Evolutionary conservation across 1,139 yeast genomes (phyloP), one percentile per base, ranked within the genome.

Genomic region (Zygosaccharomyces sapae): DNA sequence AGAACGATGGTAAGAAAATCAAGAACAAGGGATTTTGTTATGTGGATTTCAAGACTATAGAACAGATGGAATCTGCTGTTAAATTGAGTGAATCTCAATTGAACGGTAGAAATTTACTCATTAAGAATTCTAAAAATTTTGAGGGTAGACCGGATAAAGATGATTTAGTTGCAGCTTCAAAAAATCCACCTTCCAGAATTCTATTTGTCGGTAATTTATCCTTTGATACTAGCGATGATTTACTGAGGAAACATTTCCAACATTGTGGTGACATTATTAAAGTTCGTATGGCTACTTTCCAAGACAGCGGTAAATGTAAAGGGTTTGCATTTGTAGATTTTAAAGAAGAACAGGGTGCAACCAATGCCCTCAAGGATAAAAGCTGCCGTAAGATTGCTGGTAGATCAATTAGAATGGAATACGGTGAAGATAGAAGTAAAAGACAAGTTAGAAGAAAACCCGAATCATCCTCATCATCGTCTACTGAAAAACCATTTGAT

Each of bases 291-390:
- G 97, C 97, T 1, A 90, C 98, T 7, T 92, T 92, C 67, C 92
- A 92, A 69, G 98, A 92, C 63, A 73, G 86, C 37, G 97, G 97
- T 1, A 90, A 89, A 65, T 92, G 97, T 72, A 92, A 92, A 67
- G 98, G 98, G 1, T 92, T 90, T 73, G 92, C 96, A 1, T 92
- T 92, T 62, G 71, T 92, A 36, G 98, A 92, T 67, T 92, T 90
- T 70, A 77, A 74, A 56, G 84, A 83, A 55, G 86, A 84, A 54
- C 79, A 77, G 29, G 90, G 94, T 3, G 90, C 97, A 37, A 86
- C 94, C 0, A 74, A 75, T 38, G 97, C 97, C 0, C 72, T 92
- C 53, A 82, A 79, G 55, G 92, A 89, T 53, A 85, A 81, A 62
- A 61, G 76, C 18, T 81, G 89, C 53, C 79, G 79, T 59, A 79